These are phyloP conservation scores for Prunella vulgaris DNA, from an alignment of 257 asterid genomes.

Conservation along the genomic window DNA sequence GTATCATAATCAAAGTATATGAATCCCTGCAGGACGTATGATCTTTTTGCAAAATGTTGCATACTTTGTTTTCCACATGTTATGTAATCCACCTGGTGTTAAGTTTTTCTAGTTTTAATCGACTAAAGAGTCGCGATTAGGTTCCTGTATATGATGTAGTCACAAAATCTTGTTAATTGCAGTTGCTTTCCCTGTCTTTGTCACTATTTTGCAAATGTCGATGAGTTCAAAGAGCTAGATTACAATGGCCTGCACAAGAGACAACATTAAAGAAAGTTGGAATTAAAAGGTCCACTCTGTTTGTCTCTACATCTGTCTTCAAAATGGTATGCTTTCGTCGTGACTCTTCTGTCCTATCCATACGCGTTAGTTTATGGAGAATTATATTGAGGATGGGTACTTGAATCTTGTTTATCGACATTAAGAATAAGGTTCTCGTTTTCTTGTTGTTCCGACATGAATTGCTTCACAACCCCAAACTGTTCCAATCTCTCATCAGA, in stretches of 20 bases:
- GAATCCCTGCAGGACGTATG: slow-evolving; percentile 2
- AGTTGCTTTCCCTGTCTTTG: neutral
- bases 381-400: neutral
- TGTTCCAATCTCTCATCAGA: neutral
- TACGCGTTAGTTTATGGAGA: neutral
- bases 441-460: neutral
- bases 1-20: neutral
- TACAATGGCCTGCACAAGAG: slow-evolving; percentile 15
- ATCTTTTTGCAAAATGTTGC: slow-evolving; percentile 2
- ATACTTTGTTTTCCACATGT: neutral
- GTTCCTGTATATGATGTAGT: neutral
- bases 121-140: neutral
- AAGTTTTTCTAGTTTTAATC: neutral
- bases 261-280: neutral
- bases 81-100: neutral
- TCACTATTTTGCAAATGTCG: neutral
- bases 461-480: too few species aligned
- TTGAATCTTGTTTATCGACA: too few species aligned
- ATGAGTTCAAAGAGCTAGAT: neutral
- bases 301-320: neutral
- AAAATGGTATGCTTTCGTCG: neutral
- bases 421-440: neutral
- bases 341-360: neutral
- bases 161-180: neutral
- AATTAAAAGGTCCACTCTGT: neutral